phyloP scores from a whole-genome alignment of 2,329 filamentous ascomycete species.

The Stagonosporopsis cucurbitacearum region DNA sequence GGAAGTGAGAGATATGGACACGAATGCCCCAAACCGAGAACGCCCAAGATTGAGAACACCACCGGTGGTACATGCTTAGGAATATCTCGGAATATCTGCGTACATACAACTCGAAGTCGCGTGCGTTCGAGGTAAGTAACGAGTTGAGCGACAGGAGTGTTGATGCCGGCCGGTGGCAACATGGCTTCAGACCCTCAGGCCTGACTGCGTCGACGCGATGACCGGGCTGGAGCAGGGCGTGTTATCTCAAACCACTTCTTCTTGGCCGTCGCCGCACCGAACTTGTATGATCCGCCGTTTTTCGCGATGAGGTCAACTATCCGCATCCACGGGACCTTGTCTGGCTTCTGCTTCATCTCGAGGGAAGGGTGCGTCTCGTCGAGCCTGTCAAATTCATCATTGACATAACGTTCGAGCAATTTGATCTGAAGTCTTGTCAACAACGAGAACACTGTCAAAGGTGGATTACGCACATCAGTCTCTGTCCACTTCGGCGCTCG shows the following conservation, averaged over 20 bases:
- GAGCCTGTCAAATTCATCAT: conserved; percentile 29
- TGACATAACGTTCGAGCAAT: conserved; percentile 34
- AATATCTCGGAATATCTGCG: neutral
- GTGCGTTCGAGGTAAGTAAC: neutral
- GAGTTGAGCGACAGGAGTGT: neutral
- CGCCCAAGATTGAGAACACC: neutral
- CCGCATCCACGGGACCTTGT: conserved; percentile 65
- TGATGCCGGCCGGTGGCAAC: neutral
- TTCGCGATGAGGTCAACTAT: conserved; percentile 61
- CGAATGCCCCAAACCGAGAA: neutral
- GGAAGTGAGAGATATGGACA: neutral
- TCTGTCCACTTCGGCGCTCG: conserved; percentile 70
- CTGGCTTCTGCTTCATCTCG: conserved; percentile 24
- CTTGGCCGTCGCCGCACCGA: conserved; percentile 67
- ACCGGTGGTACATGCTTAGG: neutral
- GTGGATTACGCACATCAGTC: conserved; percentile 64
- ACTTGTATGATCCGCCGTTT: conserved; percentile 63
- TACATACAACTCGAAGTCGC: neutral
- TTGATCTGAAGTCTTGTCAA: conserved; percentile 31
- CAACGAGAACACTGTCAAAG: neutral
- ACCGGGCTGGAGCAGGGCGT: conserved; percentile 3
- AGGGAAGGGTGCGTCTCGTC: conserved; percentile 15
- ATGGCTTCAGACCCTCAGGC: neutral
- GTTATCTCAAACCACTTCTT: conserved; percentile 63
- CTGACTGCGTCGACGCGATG: neutral